Conservation (phyloP, 768 basidiomycete species). For the Paxillus ammoniavirescens region DNA sequence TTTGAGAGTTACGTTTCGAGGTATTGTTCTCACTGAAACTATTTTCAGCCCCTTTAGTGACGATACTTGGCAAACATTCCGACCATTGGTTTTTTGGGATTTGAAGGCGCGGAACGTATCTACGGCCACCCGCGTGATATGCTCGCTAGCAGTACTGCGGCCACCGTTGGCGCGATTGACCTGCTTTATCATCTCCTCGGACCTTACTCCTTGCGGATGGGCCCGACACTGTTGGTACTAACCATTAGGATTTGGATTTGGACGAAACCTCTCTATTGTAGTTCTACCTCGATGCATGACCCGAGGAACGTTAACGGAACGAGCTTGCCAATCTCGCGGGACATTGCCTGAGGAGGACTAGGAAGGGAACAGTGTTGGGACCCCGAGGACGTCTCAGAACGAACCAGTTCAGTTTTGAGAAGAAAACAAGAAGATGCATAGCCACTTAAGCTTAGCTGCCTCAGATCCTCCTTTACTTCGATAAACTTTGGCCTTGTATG, state of each 20-base stretch:
- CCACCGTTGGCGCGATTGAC: conserved; percentile 11
- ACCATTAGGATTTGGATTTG: too few relatives aligned
- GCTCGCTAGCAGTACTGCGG: conserved; percentile 1
- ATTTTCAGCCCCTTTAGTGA: conserved; percentile 15
- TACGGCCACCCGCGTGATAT: conserved; percentile 16
- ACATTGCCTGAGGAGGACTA: too few relatives aligned
- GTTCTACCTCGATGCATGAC: background rate
- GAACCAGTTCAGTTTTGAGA: conserved; percentile 23
- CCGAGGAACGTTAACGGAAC: too few relatives aligned
- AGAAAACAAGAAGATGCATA: conserved; percentile 2
- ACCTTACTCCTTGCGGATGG: conserved; percentile 6
- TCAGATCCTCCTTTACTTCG: conserved; percentile 9
- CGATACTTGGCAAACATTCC: background rate
- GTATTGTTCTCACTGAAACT: conserved; percentile 22
- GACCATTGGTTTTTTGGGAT: conserved; percentile 6
- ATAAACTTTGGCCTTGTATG: background rate
- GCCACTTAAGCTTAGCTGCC: conserved; percentile 3
- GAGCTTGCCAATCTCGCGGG: too few relatives aligned
- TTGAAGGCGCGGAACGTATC: background rate
- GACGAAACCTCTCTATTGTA: too few relatives aligned
- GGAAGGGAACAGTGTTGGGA: conserved; percentile 11
- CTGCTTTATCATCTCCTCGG: conserved; percentile 20
- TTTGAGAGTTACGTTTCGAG: conserved; percentile 11
- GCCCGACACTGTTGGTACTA: too few relatives aligned
- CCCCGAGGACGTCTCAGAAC: conserved; percentile 18